phyloP scores from a whole-genome alignment of 2,329 filamentous ascomycete genomes.

The Neobulgaria alba region DNA sequence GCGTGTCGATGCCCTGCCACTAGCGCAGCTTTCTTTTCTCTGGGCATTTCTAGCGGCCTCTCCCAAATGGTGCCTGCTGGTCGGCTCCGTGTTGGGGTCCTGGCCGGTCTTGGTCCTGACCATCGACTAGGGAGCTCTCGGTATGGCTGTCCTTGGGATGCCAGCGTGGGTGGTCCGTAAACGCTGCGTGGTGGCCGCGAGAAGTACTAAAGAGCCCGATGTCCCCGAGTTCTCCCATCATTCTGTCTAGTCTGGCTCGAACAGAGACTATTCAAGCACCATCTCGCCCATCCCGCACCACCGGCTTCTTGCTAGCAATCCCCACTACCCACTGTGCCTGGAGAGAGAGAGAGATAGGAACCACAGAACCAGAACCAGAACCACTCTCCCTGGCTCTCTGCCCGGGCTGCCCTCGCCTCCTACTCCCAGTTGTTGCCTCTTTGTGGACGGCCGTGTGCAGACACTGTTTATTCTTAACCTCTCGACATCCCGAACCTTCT shows the following conservation, averaged over 20 bases:
- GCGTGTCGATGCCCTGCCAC: too few species aligned
- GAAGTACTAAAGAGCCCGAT: conserved; percentile 13
- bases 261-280: neutral
- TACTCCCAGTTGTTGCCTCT: too few species aligned
- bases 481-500: neutral
- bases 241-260: neutral
- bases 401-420: too few species aligned
- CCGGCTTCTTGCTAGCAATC: neutral
- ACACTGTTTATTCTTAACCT: neutral
- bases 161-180: conserved; percentile 1
- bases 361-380: too few species aligned
- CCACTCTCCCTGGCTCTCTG: too few species aligned
- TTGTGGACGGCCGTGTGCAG: too few species aligned
- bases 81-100: neutral
- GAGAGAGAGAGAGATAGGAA: too few species aligned
- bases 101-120: neutral
- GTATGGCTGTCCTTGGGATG: conserved; percentile 5
- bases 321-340: too few species aligned
- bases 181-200: conserved; percentile 4
- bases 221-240: conserved; percentile 11
- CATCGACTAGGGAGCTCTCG: conserved; percentile 2
- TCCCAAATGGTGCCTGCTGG: too few species aligned
- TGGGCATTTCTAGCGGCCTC: too few species aligned
- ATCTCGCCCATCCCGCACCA: neutral
- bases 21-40: neutral